A percentile compares a stretch with the other conserved stretches of the same genome.
Conservation (phyloP, 2,329 filamentous ascomycete genomes). For the Diplodia mutila region DNA sequence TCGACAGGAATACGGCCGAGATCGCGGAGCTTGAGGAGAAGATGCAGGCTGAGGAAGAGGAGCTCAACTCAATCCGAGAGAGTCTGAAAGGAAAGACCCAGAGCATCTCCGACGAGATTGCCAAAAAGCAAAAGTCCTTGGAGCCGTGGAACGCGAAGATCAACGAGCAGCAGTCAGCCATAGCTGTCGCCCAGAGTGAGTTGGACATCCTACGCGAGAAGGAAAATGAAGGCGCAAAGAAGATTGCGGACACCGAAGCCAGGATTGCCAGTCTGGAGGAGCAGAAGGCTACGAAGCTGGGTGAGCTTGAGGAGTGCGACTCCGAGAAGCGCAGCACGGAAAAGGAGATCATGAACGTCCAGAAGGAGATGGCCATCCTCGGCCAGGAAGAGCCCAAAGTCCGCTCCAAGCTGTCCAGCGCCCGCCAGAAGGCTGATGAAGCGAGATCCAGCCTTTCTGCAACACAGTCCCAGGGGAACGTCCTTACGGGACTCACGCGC, state of each 20-base stretch:
- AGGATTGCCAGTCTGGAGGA: constrained; percentile 78
- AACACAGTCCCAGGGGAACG: constrained; percentile 90
- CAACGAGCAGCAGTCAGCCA: constrained; percentile 91
- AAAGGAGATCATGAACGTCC: constrained; percentile 72
- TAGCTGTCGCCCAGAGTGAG: constrained; percentile 93
- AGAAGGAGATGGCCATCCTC: constrained; percentile 73
- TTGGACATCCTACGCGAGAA: constrained; percentile 89
- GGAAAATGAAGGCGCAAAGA: constrained; percentile 82
- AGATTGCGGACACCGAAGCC: constrained; percentile 78
- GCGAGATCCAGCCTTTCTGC: constrained; percentile 86
- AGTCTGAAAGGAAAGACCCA: constrained; percentile 94
- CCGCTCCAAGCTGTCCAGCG: constrained; percentile 81
- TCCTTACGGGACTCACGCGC: constrained; percentile 88
- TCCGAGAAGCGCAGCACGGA: constrained; percentile 72
- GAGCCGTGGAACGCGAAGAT: constrained; percentile 98
- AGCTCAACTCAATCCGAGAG: constrained; percentile 82
- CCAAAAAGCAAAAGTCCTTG: constrained; percentile 86
- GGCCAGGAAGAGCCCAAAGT: constrained; percentile 78
- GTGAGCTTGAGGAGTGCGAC: constrained; percentile 76
- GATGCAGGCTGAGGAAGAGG: constrained; percentile 77
- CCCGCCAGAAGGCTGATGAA: constrained; percentile 93
- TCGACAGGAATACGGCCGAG: constrained; percentile 75
- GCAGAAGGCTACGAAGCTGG: constrained; percentile 69
- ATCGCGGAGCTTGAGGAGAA: constrained; percentile 75
- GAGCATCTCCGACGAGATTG: constrained; percentile 88